Conservation (phyloP, 78 protist genomes). For the Chrysochromulina tobinii region DNA sequence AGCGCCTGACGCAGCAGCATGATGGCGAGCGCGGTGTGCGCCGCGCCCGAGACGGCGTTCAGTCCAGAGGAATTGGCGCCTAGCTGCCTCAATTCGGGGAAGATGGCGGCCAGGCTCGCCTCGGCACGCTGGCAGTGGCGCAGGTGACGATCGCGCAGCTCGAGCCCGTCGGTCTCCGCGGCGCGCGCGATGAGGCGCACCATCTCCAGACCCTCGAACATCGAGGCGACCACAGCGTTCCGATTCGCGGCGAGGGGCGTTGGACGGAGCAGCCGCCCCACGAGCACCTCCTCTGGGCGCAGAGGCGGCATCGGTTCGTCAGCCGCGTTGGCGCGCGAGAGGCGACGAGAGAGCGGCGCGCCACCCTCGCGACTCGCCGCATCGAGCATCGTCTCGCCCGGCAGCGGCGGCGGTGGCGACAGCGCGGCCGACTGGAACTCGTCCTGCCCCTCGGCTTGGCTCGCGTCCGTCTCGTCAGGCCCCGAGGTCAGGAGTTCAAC, state of each 20-base stretch:
- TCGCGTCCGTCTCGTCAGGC: background rate
- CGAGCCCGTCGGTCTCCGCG: background rate
- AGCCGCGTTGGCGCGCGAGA: no score
- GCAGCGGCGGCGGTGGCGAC: background rate
- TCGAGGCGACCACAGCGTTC: background rate
- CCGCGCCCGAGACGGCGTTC: conserved; percentile 12
- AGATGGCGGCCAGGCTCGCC: background rate
- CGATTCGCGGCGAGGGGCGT: background rate
- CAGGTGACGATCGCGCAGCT: background rate
- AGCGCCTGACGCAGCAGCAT: background rate
- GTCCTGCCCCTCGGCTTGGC: background rate
- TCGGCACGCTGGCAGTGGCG: background rate
- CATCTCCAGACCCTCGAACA: background rate
- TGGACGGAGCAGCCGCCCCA: background rate
- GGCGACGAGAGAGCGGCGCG: no score
- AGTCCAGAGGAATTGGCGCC: background rate
- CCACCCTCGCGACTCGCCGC: no score
- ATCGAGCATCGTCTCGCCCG: no score
- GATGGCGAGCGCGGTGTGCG: conserved; percentile 2
- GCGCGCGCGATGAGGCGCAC: background rate
- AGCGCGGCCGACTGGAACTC: background rate
- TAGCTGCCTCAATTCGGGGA: background rate
- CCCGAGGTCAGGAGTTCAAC: background rate
- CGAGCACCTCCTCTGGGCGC: background rate
- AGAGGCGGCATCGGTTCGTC: background rate